Base-by-base conservation (phyloP, 1,284 basidiomycete species). In the Cryptococcus sp. region DNA sequence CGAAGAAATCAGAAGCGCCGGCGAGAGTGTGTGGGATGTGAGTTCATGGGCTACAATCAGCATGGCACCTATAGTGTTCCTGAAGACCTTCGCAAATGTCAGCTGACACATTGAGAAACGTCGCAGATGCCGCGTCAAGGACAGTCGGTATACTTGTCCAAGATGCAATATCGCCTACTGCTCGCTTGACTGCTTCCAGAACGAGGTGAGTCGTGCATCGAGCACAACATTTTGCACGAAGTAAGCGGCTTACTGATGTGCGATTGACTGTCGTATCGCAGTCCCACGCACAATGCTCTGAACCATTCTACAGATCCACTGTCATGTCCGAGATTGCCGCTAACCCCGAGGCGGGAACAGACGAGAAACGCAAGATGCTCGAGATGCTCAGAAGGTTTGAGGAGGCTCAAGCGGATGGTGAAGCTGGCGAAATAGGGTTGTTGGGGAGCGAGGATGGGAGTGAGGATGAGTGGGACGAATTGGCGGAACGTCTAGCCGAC, bases 141-240 rank as follows among this genome's bases (percentile, higher is more conserved):
- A 78, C 52, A 73, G 72, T 49, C 61, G 63, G 51, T 79, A 79
- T 56, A 76, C 73, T 43, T 79, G 78, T 59, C 78, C 78, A 19
- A 66, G 78, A 61, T 79, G 78, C 55, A 78, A 78, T 61, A 59
- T 78, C 6, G 57, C 73, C 6, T 79, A 79, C 53, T 79, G 78
- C 65, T 76, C 75, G 11, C 60, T 79, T 27, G 72, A 66, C 3
- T 79, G 78, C 54, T 79, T 79, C 58, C 61, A 67, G 19, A 63
- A 65, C 30, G 60, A 69, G 39, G 78, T 78, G 42, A 61, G 69
- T 55, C 2, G 43, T 54, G 19, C 6, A 19, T 35, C 38, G 17
- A 49, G 43, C 25, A 15, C 50, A 17, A 38, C 20, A 43, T 13
- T n/a, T 11, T 13, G 1, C 3, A 38, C 52, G 5, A 13, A 35